Percentiles rank a stretch among this genome's conserved stretches.
These are phyloP conservation scores for Diutina ranongensis DNA, from an alignment of 1,139 yeast genomes.

Conservation along the genomic window DNA sequence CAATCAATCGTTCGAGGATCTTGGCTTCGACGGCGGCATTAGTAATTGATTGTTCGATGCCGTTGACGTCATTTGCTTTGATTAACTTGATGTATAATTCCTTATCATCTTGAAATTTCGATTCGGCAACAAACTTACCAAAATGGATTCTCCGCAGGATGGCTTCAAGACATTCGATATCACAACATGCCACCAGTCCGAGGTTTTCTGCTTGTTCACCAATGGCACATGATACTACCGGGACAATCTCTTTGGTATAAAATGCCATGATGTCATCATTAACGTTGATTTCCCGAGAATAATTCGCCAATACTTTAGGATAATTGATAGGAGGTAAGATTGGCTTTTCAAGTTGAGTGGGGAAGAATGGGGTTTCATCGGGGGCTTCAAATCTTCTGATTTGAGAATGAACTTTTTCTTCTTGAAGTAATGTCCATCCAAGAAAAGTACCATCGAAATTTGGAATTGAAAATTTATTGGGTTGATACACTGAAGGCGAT, in stretches of 20 bases:
- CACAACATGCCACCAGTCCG: conserved; percentile 79
- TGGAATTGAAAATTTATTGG: conserved; percentile 47
- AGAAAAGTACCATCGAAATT: conserved; percentile 71
- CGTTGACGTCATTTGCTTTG: conserved; percentile 49
- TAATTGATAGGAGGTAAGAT: conserved; percentile 71
- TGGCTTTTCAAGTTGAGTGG: conserved; percentile 49
- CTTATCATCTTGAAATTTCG: conserved; percentile 66
- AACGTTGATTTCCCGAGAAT: conserved; percentile 65
- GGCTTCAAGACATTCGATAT: conserved; percentile 79
- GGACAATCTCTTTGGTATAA: conserved; percentile 65
- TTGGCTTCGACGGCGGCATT: conserved; percentile 77
- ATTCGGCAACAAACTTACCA: conserved; percentile 95
- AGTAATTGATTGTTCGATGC: conserved; percentile 74
- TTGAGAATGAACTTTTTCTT: conserved; percentile 73
- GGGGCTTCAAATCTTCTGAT: conserved; percentile 89
- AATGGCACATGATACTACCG: conserved; percentile 50
- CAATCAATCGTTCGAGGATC: conserved; percentile 64
- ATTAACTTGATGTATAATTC: conserved; percentile 58
- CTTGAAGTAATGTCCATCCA: conserved; percentile 73
- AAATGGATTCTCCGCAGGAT: conserved; percentile 91
- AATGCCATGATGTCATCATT: conserved; percentile 55
- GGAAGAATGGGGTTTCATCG: conserved; percentile 89
- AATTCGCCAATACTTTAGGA: conserved; percentile 67
- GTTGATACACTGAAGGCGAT: conserved; percentile 64
- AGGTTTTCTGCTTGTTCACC: conserved; percentile 80